Conservation (phyloP, 2,329 filamentous ascomycete genomes). For the Dactylellina sp. region DNA sequence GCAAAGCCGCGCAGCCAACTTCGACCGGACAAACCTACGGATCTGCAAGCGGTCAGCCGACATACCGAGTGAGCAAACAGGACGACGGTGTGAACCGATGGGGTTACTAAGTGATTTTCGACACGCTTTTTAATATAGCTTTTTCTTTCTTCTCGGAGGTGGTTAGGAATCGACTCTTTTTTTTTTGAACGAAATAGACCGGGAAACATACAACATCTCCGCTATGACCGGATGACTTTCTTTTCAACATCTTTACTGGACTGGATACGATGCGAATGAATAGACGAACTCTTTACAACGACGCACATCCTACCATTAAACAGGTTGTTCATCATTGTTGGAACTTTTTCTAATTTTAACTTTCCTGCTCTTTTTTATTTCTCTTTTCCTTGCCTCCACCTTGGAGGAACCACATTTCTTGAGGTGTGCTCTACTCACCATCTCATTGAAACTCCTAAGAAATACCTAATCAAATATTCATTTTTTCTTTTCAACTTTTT, state of each 20-base stretch:
- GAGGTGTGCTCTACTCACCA: constrained; percentile 28
- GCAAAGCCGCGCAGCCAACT: constrained; percentile 59
- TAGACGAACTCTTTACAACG: constrained; percentile 37
- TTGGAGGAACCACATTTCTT: constrained; percentile 22
- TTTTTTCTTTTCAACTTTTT: constrained; percentile 47
- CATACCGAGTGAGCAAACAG: constrained; percentile 60
- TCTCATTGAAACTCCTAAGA: constrained; percentile 39
- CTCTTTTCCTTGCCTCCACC: constrained; percentile 28
- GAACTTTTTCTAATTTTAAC: constrained; percentile 48
- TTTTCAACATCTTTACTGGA: constrained; percentile 48
- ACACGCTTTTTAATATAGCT: constrained; percentile 34
- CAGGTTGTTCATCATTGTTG: constrained; percentile 56
- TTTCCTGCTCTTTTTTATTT: constrained; percentile 46
- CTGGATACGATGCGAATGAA: constrained; percentile 55
- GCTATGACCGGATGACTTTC: constrained; percentile 53
- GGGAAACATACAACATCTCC: constrained; percentile 49
- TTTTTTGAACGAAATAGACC: constrained; percentile 49
- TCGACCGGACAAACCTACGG: constrained; percentile 55
- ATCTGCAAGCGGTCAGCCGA: constrained; percentile 54
- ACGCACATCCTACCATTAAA: constrained; percentile 43
- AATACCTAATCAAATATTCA: constrained; percentile 34
- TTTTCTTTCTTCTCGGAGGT: constrained; percentile 46
- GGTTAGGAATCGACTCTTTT: constrained; percentile 49
- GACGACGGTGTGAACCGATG: constrained; percentile 58
- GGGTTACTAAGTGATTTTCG: constrained; percentile 59